Evolutionary conservation across 306 rosid genomes (phyloP).

Genomic region (Phaseolus lunatus): DNA sequence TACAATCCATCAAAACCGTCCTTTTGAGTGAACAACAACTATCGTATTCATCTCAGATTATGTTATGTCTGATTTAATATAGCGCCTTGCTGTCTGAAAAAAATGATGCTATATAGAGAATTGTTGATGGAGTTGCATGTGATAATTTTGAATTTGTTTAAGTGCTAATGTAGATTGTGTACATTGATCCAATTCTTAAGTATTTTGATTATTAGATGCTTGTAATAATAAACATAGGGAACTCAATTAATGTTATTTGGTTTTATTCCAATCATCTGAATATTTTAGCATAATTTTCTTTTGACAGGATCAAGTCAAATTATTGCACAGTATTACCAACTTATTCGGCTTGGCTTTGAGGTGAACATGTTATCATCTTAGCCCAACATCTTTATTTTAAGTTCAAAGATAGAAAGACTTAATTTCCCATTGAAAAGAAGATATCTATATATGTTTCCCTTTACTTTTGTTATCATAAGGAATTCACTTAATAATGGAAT

Average conservation of each 20-base stretch:
- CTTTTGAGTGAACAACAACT: background rate
- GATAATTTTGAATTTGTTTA: background rate
- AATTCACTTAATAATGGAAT: background rate
- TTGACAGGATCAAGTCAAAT: conserved; percentile 86
- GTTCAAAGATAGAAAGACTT: background rate
- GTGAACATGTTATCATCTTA: conserved; percentile 46
- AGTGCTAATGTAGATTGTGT: background rate
- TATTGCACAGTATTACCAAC: conserved; percentile 87
- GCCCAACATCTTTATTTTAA: background rate
- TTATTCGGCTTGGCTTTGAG: conserved; percentile 90
- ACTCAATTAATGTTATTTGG: background rate
- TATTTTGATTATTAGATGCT: background rate
- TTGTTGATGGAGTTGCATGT: background rate
- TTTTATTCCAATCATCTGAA: conserved; percentile 1
- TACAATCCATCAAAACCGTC: background rate
- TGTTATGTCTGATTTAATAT: background rate
- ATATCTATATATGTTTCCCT: background rate
- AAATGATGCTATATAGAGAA: background rate
- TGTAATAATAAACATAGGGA: background rate
- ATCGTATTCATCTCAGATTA: background rate
- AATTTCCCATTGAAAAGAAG: background rate
- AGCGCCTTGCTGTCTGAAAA: background rate
- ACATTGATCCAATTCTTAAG: background rate
- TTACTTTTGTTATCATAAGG: background rate
- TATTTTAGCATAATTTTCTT: conserved; percentile 9